These are phyloP conservation scores for Dipodascus albidus DNA, from an alignment of 805 yeast genomes.

Conservation along the genomic window DNA sequence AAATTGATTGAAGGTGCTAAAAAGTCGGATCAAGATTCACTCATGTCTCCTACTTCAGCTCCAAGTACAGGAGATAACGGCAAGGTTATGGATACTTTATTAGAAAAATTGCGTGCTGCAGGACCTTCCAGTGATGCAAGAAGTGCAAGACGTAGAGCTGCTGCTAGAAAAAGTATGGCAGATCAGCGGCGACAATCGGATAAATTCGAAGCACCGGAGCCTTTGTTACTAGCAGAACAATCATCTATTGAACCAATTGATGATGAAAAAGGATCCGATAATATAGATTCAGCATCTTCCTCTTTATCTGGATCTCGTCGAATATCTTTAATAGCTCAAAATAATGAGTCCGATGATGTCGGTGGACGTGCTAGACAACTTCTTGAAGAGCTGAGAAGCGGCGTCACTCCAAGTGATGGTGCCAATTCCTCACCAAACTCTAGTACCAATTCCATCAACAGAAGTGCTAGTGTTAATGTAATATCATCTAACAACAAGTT, in stretches of 20 bases:
- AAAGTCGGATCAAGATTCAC: conserved; percentile 18
- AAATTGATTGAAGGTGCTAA: conserved; percentile 41
- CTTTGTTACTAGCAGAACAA: conserved; percentile 3
- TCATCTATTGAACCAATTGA: conserved; percentile 1
- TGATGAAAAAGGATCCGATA: conserved; percentile 2
- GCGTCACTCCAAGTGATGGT: conserved; percentile 10
- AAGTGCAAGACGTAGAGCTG: conserved; percentile 68
- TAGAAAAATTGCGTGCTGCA: conserved; percentile 79
- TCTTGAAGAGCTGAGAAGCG: conserved; percentile 46
- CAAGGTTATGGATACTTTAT: conserved; percentile 70
- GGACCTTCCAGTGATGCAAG: conserved; percentile 72
- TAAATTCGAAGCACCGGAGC: conserved; percentile 2
- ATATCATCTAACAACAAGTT: not conserved
- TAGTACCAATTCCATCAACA: not conserved
- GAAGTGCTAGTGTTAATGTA: not conserved
- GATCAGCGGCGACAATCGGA: conserved; percentile 25
- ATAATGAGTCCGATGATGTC: conserved; percentile 30
- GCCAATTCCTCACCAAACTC: not conserved
- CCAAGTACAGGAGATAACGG: conserved; percentile 29
- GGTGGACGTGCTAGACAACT: conserved; percentile 53
- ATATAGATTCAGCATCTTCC: not conserved
- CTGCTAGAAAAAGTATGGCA: conserved; percentile 52
- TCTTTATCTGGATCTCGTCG: not conserved
- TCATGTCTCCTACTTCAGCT: conserved; percentile 7
- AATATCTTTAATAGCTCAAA: conserved; percentile 1